Conservation (phyloP, 202 grass and related monocot genomes). For the Tripidium arundinaceum region DNA sequence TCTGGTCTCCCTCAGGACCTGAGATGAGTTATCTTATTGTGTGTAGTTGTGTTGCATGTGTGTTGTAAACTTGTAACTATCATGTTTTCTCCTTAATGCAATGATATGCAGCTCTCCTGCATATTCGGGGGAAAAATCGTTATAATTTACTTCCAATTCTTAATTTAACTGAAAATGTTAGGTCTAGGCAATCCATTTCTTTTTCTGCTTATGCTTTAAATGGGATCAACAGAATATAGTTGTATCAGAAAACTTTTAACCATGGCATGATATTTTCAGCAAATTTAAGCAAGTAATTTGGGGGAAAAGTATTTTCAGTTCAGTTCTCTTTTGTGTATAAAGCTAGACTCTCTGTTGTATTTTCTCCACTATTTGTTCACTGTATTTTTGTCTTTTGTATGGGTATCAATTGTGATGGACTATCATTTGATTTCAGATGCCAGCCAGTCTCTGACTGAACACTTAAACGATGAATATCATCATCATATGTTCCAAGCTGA, state of each 20-base stretch:
- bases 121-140: background rate
- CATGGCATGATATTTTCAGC: background rate
- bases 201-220: background rate
- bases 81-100: background rate
- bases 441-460: constrained; percentile 48
- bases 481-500: constrained; percentile 74
- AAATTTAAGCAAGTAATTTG: constrained; percentile 3
- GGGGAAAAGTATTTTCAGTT: background rate
- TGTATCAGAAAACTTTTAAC: constrained; percentile 10
- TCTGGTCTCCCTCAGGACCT: background rate
- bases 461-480: constrained; percentile 72
- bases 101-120: background rate
- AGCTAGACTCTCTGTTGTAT: background rate
- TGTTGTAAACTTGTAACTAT: background rate
- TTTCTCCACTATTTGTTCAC: background rate
- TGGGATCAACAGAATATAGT: background rate
- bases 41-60: background rate
- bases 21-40: background rate
- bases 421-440: constrained; percentile 50
- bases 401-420: background rate
- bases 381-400: constrained; percentile 9
- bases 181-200: background rate
- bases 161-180: background rate
- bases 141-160: background rate
- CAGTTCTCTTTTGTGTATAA: background rate